A percentile compares a stretch with the other conserved stretches of the same genome.
Evolutionary conservation across 2,329 filamentous ascomycete genomes (phyloP).

Genomic region (Arthrobotrys sinensis): DNA sequence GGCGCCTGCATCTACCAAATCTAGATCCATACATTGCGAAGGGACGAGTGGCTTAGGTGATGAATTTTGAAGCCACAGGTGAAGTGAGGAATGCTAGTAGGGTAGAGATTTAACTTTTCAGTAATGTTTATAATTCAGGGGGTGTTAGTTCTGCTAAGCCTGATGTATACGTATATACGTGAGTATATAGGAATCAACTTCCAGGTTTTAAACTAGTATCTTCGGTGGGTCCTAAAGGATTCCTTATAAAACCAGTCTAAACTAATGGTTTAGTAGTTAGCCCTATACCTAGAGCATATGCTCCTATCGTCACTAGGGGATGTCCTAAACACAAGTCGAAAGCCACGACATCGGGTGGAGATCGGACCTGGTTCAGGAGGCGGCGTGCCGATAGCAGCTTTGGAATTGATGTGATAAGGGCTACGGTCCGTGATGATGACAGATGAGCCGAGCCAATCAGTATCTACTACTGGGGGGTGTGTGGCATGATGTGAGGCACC

Average conservation of each 20-base stretch:
- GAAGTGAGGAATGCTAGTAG: neutral
- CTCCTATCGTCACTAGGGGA: neutral
- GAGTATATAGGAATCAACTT: neutral
- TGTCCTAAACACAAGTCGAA: neutral
- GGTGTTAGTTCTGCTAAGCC: neutral
- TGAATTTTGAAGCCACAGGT: neutral
- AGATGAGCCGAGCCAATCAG: conserved; percentile 7
- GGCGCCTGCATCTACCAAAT: conserved; percentile 28
- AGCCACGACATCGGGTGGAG: neutral
- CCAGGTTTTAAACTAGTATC: neutral
- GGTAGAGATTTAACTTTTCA: neutral
- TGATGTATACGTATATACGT: neutral
- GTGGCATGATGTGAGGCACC: conserved; percentile 21
- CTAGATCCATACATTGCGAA: conserved; percentile 14
- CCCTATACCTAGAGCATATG: neutral
- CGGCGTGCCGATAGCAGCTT: conserved; percentile 5
- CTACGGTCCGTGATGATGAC: neutral
- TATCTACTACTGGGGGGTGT: neutral
- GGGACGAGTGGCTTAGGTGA: neutral
- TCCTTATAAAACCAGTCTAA: neutral
- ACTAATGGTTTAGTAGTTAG: neutral
- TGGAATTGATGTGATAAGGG: conserved; percentile 7
- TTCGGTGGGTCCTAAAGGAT: neutral
- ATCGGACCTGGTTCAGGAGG: conserved; percentile 10
- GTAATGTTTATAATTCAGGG: neutral